Evolutionary conservation across 441 rosid species (phyloP), one percentile per base, ranked within the genome.

Genomic region (Viola pubescens): DNA sequence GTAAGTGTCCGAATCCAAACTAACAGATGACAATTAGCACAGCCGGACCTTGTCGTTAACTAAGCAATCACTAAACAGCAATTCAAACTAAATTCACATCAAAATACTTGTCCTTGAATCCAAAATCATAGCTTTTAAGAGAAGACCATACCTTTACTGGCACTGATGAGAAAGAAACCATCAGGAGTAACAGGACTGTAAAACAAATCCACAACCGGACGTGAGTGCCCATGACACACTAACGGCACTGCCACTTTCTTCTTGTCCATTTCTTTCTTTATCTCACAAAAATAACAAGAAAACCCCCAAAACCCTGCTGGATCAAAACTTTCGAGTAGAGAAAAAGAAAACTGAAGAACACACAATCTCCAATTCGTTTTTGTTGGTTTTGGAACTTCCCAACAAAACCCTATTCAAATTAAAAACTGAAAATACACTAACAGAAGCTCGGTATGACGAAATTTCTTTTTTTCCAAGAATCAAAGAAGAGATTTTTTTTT

Each of bases 221-320:
- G 84, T n/a, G 98, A 91, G 79, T 91, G 98, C 16, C 97, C 98
- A 48, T 91, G 98, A 80, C 97, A 91, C 4, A 91, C 94, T 69
- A 91, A 76, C 16, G 98, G 97, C 65, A 79, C 90, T 6, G 82
- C 83, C 71, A 81, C 77, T 68, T 74, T 79, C 73, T 77, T 72
- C 81, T 86, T 83, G 46, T 86, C 82, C 91, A 85, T 85, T 26
- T n/a, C 8, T 44, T 19, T 14, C 59, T 37, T 52, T 47, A 16
- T 16, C 65, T 48, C 44, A 9, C 6, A 53, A 39, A 48, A 59
- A 52, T 41, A 62, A 40, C 19, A 52, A 54, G 40, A 16, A 9
- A 51, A 7, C 9, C 39, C 52, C 57, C 43, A 46, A 58, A 63
- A 46, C 63, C 68, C 60, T 68, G 52, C 53, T 43, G 45, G 64